phyloP scores from a whole-genome alignment of 139 green algal genomes.

The Auxenochlorella pyrenoidosa region DNA sequence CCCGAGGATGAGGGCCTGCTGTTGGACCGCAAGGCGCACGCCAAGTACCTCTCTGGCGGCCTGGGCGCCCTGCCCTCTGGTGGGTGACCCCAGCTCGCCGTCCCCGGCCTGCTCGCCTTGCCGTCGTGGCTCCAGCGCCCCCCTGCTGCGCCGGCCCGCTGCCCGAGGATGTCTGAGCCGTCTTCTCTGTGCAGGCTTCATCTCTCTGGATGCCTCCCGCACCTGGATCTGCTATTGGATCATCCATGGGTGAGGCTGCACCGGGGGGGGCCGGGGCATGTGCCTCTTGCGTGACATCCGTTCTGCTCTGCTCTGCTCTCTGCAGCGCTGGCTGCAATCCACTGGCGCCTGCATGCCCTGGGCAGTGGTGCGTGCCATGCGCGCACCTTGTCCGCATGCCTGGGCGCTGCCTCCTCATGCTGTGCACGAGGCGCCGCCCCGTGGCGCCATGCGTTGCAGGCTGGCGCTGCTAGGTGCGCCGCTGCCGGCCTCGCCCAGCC shows the following conservation, averaged over 20 bases:
- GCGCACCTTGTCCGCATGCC: too few species aligned
- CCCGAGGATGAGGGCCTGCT: constrained; percentile 40
- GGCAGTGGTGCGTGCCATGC: too few species aligned
- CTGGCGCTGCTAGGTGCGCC: constrained; percentile 79
- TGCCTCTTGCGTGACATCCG: too few species aligned
- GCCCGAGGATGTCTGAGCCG: too few species aligned
- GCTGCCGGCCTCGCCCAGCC: not conserved
- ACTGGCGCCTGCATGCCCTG: not conserved
- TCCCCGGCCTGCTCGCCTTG: too few species aligned
- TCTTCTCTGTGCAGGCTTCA: constrained; percentile 54
- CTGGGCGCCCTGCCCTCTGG: constrained; percentile 58
- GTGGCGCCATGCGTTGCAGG: not conserved
- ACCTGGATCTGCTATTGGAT: constrained; percentile 96
- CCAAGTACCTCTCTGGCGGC: constrained; percentile 69
- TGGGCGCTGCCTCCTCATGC: too few species aligned
- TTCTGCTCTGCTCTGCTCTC: too few species aligned
- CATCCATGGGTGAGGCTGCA: constrained; percentile 66
- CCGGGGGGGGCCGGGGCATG: too few species aligned
- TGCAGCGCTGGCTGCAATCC: not conserved
- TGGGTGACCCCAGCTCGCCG: not conserved
- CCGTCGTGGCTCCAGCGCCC: too few species aligned
- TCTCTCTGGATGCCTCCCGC: constrained; percentile 81
- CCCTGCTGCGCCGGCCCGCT: too few species aligned
- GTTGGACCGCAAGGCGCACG: constrained; percentile 64
- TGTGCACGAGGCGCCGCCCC: not conserved